Evolutionary conservation across 78 protist species (phyloP), one percentile per base, ranked within the genome.

Genomic region (Dictyostelium intermedium): DNA sequence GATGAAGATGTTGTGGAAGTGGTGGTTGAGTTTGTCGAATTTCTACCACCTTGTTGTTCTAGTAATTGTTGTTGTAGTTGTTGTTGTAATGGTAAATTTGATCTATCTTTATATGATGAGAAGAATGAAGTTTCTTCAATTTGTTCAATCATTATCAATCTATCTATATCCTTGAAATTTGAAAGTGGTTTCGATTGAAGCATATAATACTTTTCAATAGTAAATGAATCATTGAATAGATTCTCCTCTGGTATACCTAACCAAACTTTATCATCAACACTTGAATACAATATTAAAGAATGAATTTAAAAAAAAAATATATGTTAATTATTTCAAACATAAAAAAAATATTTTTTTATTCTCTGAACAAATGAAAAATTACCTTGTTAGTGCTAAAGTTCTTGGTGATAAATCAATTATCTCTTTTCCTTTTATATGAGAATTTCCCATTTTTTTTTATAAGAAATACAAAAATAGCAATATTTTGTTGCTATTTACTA

Each of bases 181-280:
- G 94, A 89, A 14, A 89, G 82, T 47, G 94, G 94, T 69, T 89
- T 89, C 9, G 86, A 37, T 56, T 89, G 96, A 13, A 92, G 60
- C 87, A 92, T 92, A 81, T 86, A 86, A 60, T 92, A 92, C 82
- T 92, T 92, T 73, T 92, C 96, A 60, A 86, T 92, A 7, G 96
- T 82, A 73, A 92, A 92, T 84, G 96, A 92, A 53, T 92, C 92
- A 73, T 92, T 92, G 91, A 92, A 92, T 45, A 92, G 50, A 78
- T 92, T 92, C 41, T 80, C 96, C 60, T 92, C 96, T 20, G 91
- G 91, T 80, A 92, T 86, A 32, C 92, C 96, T 14, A 92, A 53
- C 96, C 96, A 92, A 20, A 86, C 92, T 30, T 92, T 92, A 63
- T 92, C 96, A 82, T 92, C 96, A 45, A 92, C 87, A 78, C 94